Base-by-base conservation (phyloP, 2,329 filamentous ascomycete genomes). In the Proliferodiscus dingleyae region DNA sequence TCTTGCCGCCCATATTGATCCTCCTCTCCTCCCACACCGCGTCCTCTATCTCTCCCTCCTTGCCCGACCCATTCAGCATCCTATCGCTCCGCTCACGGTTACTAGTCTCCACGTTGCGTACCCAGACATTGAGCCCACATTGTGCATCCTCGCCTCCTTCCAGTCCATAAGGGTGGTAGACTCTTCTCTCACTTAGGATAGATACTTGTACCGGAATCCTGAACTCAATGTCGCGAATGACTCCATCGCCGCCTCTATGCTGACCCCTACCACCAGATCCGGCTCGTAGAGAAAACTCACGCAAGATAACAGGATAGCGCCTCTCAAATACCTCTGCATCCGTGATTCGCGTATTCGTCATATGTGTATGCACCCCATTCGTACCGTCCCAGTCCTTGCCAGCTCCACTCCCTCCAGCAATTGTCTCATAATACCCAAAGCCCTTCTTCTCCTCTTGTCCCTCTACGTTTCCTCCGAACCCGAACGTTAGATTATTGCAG, bases 401-500 rank as follows among this genome's bases (percentile, higher is more conserved):
- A 0, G 87, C 87, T 22, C 87, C 87, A 30, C 76, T 80, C 0
- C 87, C 87, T 30, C 87, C 87, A 0, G 84, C 83, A 52, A 93
- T 89, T 5, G 87, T 91, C 65, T 93, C 87, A 64, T 91, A 91
- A 70, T 91, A 93, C 8, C 87, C 87, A 61, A 93, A 93, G 0
- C 87, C 87, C 28, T 80, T 80, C n/a, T 80, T 72, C n/a, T 75
- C 73, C 44, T 77, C 73, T 39, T 76, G 69, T 3, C 74, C 72
- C 0, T 73, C 67, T 22, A 75, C 65, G 49, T 85, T 82, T 34
- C 86, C 86, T 43, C 86, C 85, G 57, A 87, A 88, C 50, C 86
- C 87, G 60, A 93, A 93, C 0, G 87, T 91, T 5, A 93, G 74
- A 63, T 91, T 91, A 66, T 93, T 93, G 65, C 82, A 87, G 66